Evolutionary conservation across 2,329 filamentous ascomycete genomes (phyloP), one percentile per base, ranked within the genome.

Genomic region (Paraconiothyrium sp.): DNA sequence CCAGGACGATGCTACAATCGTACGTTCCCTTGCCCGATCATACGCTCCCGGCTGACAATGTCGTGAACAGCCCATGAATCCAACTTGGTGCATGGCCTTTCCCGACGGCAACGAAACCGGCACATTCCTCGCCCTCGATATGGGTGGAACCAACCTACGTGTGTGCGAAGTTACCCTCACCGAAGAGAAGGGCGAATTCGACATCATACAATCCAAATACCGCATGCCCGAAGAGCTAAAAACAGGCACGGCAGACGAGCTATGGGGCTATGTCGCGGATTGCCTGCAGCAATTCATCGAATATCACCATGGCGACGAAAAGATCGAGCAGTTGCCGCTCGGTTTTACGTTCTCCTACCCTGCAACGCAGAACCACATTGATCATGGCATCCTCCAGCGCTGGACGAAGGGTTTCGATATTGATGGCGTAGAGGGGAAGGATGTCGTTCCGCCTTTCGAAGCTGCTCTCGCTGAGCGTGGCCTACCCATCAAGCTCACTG

Each of bases 331-430:
- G 67, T 81, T 94, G 47, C 92, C 92, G 3, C 87, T 98, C 9
- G 94, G 94, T 74, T 97, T 98, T 83, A 98, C 94, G 39, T 98
- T 98, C 82, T 97, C 93, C 0, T 98, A 97, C 77, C 94, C 94
- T 1, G 94, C 93, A 14, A 94, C 92, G 0, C 94, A 97, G 79
- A 88, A 97, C 71, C 96, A 93, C 79, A 94, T 98, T 72, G 93
- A 98, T 69, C 92, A 97, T 77, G 94, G 94, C 66, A 86, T 97
- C 44, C 86, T 98, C 58, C 94, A 97, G 81, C 89, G 93, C 69
- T 98, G 94, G 94, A 98, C 94, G 68, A 97, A 98, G 84, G 94
- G 94, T 1, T 97, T 97, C 73, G 94, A 97, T 74, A 97, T 98
- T 76, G 86, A 89, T 47, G 94, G 93, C 30, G 93, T 97, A 20